Evolutionary conservation across 768 basidiomycete genomes (phyloP), one percentile per base, ranked within the genome.

Genomic region (Trametes gibbosa): DNA sequence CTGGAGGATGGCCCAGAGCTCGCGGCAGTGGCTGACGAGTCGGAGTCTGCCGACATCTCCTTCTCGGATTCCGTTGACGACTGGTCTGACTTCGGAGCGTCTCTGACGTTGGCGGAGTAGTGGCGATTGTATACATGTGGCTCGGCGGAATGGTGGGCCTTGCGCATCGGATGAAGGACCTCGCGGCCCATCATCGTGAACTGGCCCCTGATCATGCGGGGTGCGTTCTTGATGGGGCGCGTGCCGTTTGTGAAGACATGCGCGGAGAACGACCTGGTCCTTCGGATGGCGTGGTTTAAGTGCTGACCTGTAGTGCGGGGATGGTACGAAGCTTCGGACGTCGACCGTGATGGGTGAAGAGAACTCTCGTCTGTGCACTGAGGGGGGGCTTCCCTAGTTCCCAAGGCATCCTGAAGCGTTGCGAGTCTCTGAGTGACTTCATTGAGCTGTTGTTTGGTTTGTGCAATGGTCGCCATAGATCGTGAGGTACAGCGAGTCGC

Each of bases 191-290:
- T 53, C 13, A 41, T 25, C 12, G 52, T 39, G 14, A 53, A 42
- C 29, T 55, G 53, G 27, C 41, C 29, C 27, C 21, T 50, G 25
- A 56, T 19, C 32, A 25, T 23, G 43, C 32, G n/a, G 7, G 17
- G 43, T 2, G 29, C 53, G 5, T n/a, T n/a, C 17, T 41, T 29
- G 12, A 49, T 16, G 9, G 47, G 46, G 32, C 47, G 48, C 9
- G 47, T 39, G 35, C 55, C 41, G 19, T 56, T 49, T 2, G 47
- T 12, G 29, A 56, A 39, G 46, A 56, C 12, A 25, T 56, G 47
- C 25, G 45, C 55, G 12, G 55, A 56, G 29, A 42, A 56, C 21
- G 47, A 50, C 16, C 21, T 12, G 25, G 55, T 56, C 1, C 55
- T 35, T 27, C 39, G 17, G 14, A 56, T 37, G 5, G 21, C 47